These are phyloP conservation scores for Magnolia kwangsiensis DNA, from an alignment of 164 flowering plant species.

Conservation along the genomic window DNA sequence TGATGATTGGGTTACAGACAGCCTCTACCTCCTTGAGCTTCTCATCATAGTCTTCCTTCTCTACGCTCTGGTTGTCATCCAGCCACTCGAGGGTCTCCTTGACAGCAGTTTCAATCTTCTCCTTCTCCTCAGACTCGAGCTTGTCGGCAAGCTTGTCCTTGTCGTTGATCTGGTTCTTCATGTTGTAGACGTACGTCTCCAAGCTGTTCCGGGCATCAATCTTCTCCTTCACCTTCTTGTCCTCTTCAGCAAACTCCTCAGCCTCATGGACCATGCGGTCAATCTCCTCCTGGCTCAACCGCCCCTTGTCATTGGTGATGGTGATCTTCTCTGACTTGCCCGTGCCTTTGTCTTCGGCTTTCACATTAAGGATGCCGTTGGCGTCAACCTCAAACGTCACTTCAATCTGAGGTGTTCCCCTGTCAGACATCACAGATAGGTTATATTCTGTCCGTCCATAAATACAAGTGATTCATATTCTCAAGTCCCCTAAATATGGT, in stretches of 20 bases:
- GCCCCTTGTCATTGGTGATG: slow-evolving; percentile 81
- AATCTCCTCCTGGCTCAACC: slow-evolving; percentile 76
- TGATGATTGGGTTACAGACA: slow-evolving; percentile 77
- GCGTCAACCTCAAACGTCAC: slow-evolving; percentile 87
- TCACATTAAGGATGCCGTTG: slow-evolving; percentile 74
- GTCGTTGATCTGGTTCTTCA: slow-evolving; percentile 76
- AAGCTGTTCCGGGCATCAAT: slow-evolving; percentile 78
- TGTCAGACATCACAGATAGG: slow-evolving; percentile 21
- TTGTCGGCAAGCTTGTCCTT: slow-evolving; percentile 88
- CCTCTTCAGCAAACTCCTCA: slow-evolving; percentile 86
- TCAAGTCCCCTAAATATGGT: no score
- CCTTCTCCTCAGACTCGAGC: slow-evolving; percentile 77
- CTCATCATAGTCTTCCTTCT: slow-evolving; percentile 84
- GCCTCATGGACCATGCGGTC: slow-evolving; percentile 85
- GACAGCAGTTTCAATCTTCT: slow-evolving; percentile 64
- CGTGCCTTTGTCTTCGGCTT: slow-evolving; percentile 77
- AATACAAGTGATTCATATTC: no score
- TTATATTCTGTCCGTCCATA: no score
- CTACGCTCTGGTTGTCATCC: slow-evolving; percentile 77
- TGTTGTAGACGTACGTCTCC: slow-evolving; percentile 76
- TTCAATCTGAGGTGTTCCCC: slow-evolving; percentile 87
- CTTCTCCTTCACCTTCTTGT: slow-evolving; percentile 81
- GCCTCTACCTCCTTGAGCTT: slow-evolving; percentile 85
- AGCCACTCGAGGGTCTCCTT: slow-evolving; percentile 87
- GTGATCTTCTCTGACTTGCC: slow-evolving; percentile 79